Evolutionary conservation across 805 yeast genomes (phyloP).

Genomic region (Candida orba): DNA sequence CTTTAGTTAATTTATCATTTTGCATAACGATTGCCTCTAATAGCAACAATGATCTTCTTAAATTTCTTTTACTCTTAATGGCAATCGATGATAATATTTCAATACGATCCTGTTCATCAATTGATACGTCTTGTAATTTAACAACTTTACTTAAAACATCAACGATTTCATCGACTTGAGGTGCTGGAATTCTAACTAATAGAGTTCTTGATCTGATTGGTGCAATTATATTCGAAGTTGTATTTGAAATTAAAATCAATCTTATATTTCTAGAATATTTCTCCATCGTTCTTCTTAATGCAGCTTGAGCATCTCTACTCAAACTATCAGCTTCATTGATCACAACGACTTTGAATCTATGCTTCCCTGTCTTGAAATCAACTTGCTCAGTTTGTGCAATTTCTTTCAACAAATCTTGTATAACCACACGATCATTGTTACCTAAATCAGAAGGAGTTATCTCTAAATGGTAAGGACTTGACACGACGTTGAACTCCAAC

Average conservation of each 20-base stretch:
- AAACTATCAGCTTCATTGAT: conserved; percentile 89
- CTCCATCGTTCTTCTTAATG: conserved; percentile 92
- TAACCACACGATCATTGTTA: conserved; percentile 87
- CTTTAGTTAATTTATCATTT: conserved; percentile 41
- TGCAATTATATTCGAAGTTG: conserved; percentile 85
- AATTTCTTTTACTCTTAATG: conserved; percentile 52
- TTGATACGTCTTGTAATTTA: conserved; percentile 38
- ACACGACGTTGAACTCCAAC: conserved; percentile 87
- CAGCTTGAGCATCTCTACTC: conserved; percentile 93
- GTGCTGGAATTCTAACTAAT: conserved; percentile 82
- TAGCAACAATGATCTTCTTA: conserved; percentile 70
- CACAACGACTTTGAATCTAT: conserved; percentile 70
- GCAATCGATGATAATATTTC: conserved; percentile 47
- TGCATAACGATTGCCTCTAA: conserved; percentile 79
- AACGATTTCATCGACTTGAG: conserved; percentile 52
- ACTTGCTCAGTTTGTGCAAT: conserved; percentile 94
- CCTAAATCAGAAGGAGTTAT: conserved; percentile 98
- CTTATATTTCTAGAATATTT: conserved; percentile 86
- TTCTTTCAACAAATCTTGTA: conserved; percentile 89
- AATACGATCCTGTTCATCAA: conserved; percentile 25
- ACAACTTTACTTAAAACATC: conserved; percentile 50
- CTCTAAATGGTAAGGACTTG: conserved; percentile 85
- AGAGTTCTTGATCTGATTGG: conserved; percentile 94
- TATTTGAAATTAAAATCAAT: conserved; percentile 74
- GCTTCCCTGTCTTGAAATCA: conserved; percentile 51